phyloP scores from a whole-genome alignment of 305 asterid genomes.

The Fraxinus platypoda region DNA sequence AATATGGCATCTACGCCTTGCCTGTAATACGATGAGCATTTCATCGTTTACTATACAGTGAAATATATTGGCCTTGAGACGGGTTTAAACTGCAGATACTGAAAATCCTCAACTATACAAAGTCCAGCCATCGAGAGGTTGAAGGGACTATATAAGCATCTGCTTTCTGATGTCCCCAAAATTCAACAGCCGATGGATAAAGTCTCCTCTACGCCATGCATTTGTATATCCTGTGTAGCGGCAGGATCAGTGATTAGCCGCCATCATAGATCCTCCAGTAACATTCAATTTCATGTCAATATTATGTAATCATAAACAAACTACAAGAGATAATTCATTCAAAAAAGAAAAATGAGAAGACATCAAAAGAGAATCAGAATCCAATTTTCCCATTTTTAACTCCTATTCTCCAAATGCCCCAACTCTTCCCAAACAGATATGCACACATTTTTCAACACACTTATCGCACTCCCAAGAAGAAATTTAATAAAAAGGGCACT shows the following conservation, averaged over 20 bases:
- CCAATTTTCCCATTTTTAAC: neutral
- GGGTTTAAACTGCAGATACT: slow-evolving; percentile 27
- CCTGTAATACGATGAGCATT: neutral
- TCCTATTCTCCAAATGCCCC: neutral
- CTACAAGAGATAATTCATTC: neutral
- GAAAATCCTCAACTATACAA: slow-evolving; percentile 19
- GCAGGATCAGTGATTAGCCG: neutral
- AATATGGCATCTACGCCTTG: neutral
- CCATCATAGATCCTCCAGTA: neutral
- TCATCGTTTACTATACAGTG: neutral
- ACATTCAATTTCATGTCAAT: neutral
- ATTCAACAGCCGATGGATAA: slow-evolving; percentile 20
- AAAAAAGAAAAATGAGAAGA: neutral
- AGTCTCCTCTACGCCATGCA: slow-evolving; percentile 8
- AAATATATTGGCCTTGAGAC: slow-evolving; percentile 16
- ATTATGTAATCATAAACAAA: neutral
- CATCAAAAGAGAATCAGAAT: neutral
- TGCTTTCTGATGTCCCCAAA: slow-evolving; percentile 8
- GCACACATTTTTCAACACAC: neutral
- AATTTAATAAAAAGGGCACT: neutral
- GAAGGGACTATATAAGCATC: slow-evolving; percentile 6
- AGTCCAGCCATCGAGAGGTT: slow-evolving; percentile 16
- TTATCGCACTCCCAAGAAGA: neutral
- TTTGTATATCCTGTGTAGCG: neutral
- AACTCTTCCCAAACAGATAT: neutral